These are phyloP conservation scores for Candida koratica DNA, from an alignment of 805 yeast genomes.

Conservation along the genomic window DNA sequence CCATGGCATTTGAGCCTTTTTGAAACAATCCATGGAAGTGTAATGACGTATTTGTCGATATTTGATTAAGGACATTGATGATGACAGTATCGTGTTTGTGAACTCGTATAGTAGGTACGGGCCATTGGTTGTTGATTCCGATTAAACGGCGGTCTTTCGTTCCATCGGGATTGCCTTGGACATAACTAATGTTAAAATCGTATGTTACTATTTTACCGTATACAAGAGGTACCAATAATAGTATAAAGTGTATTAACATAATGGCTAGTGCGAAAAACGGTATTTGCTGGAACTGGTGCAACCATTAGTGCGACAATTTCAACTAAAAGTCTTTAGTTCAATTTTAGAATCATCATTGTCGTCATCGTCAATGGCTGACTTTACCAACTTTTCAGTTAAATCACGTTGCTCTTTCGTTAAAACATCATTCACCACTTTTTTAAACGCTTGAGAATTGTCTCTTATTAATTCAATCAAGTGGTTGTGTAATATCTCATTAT, in stretches of 20 bases:
- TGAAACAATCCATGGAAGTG: conserved; percentile 47
- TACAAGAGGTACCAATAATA: neutral
- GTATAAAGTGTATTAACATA: neutral
- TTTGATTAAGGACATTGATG: conserved; percentile 31
- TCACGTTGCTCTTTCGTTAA: conserved; percentile 40
- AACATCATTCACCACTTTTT: conserved; percentile 36
- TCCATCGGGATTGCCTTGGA: conserved; percentile 57
- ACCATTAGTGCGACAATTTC: too few relatives aligned
- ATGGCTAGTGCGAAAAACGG: too few relatives aligned
- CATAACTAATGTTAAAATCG: conserved; percentile 36
- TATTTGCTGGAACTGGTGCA: too few relatives aligned
- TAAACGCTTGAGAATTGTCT: conserved; percentile 46
- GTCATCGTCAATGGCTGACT: conserved; percentile 15
- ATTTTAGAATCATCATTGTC: conserved; percentile 13
- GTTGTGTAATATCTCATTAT: conserved; percentile 37
- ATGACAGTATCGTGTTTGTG: conserved; percentile 37
- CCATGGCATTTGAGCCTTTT: conserved; percentile 37
- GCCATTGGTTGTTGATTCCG: conserved; percentile 53
- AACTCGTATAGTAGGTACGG: conserved; percentile 39
- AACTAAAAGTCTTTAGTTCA: conserved; percentile 25
- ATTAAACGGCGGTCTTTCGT: conserved; percentile 46
- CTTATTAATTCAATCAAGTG: conserved; percentile 47
- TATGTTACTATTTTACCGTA: conserved; percentile 27
- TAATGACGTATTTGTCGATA: conserved; percentile 36
- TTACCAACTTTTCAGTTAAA: conserved; percentile 42